Base-by-base conservation (phyloP, 140 eudicot species). In the Anethum foeniculum region DNA sequence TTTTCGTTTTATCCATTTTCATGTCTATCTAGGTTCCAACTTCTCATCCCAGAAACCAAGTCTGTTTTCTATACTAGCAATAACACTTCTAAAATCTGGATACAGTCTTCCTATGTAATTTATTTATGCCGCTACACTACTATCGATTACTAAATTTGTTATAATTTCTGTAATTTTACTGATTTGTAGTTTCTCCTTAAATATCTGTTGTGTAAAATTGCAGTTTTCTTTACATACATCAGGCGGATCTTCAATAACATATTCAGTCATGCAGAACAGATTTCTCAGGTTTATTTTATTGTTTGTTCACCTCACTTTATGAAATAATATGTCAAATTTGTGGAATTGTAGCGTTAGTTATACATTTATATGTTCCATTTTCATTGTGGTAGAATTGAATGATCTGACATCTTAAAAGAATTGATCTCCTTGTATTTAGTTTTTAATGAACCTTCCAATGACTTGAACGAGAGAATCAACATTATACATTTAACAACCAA, bases 221-320 rank as follows among this genome's bases (percentile, higher is more conserved):
- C 94, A 93, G 98, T 93, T 79, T 89, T 95, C 87, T 89, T 95
- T 76, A 85, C 96, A 34, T 95, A 95, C 81, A 88, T 92, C 30
- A 89, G 90, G 1, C 89, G 97, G 89, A 89, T 95, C 84, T 92
- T 92, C 88, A 89, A 85, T 81, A 95, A 95, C 69, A 89, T 92
- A 51, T 92, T 92, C 80, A 88, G 76, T 84, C 97, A 95, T 15
- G 97, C 97, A 12, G 93, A 90, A 86, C 93, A 95, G 88, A 95
- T 95, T 80, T 79, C 97, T 28, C 97, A 95, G 97, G 99, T 92
- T 76, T 80, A 86, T 71, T 48, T 41, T 54, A 56, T 65, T 82
- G 46, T 4, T 32, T 10, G 7, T 69, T 75, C 51, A 79, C 77
- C 19, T 21, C 7, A 34, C 51, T 23, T 81, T 80, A 1, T 9